Base-by-base conservation (phyloP, 1,284 basidiomycete genomes). In the Melampsora americana region DNA sequence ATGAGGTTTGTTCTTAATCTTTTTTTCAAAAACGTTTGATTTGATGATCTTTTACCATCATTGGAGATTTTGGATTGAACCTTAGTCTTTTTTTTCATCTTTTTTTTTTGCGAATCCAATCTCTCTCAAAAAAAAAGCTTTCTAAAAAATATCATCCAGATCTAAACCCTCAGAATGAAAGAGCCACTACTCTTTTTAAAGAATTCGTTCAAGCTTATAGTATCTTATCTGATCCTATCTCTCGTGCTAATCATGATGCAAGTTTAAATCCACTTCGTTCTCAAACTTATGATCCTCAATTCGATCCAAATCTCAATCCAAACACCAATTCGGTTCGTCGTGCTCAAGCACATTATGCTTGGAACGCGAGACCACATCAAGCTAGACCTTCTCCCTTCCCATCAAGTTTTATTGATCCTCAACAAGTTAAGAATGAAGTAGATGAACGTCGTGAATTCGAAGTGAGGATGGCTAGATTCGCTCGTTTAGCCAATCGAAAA, bases 1-100 rank as follows among this genome's bases (percentile, higher is more conserved):
- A 81, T 71, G 79, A 81, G 68, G 80, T 81, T 12, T 50, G 78
- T n/a, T 30, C 2, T 5, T n/a, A 23, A 28, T 12, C 3, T 53
- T 53, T 18, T 20, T 48, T 48, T n/a, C n/a, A n/a, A n/a, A n/a
- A 48, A 48, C 20, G 46, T 48, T 20, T 11, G 11, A 11, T 48
- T 48, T 48, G 46, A 20, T 20, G 20, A 48, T 48, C 20, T 20
- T 11, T 48, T 48, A 11, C 11, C 46, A 48, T 48, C 11, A 48
- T 48, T 48, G 46, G 46, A n/a, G n/a, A n/a, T n/a, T 48, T 48
- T 11, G 20, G 11, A 48, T 48, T 65, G 69, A 66, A 20, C 12
- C 4, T 48, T 20, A 11, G 46, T 11, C 46, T 48, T 48, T n/a
- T n/a, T n/a, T n/a, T n/a, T n/a, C n/a, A n/a, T n/a, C n/a, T 20